These are phyloP conservation scores for Irpex sp. DNA, from an alignment of 1,284 basidiomycete genomes.

Conservation along the genomic window DNA sequence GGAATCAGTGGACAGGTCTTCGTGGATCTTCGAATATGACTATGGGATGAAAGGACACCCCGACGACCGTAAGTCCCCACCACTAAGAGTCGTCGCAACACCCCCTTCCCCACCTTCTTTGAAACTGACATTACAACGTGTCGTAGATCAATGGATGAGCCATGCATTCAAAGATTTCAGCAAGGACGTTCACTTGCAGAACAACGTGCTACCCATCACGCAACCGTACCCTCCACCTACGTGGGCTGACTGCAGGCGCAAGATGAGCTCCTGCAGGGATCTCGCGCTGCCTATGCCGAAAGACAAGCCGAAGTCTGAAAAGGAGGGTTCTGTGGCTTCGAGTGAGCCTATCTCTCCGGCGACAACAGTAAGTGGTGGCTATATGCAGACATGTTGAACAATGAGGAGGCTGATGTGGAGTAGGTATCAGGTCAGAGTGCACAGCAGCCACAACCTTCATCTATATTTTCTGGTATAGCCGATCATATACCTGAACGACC, in stretches of 20 bases:
- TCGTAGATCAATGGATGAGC: conserved; percentile 23
- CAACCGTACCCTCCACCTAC: conserved; percentile 23
- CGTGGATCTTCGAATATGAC: conserved; percentile 29
- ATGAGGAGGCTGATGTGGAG: not conserved
- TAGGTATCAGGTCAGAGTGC: not conserved
- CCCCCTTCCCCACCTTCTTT: too few relatives aligned
- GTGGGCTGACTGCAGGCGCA: conserved; percentile 17
- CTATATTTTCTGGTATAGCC: not conserved
- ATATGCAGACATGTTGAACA: not conserved
- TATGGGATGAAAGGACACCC: conserved; percentile 27
- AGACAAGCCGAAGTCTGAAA: not conserved
- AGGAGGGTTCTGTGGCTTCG: not conserved
- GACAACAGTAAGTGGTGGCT: not conserved
- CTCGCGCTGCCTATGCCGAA: conserved; percentile 20
- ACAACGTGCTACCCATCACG: conserved; percentile 16
- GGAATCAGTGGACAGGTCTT: conserved; percentile 11
- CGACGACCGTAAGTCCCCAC: conserved; percentile 20
- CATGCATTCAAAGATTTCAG: conserved; percentile 13
- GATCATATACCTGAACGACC: not conserved
- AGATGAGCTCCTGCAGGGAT: conserved; percentile 16
- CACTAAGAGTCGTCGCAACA: not conserved
- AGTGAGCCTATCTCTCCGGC: not conserved
- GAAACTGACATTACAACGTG: not conserved
- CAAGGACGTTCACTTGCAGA: conserved; percentile 12
- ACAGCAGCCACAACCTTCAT: not conserved